Conservation (phyloP, 2,329 filamentous ascomycete species). For the Penicillium janthinellum region DNA sequence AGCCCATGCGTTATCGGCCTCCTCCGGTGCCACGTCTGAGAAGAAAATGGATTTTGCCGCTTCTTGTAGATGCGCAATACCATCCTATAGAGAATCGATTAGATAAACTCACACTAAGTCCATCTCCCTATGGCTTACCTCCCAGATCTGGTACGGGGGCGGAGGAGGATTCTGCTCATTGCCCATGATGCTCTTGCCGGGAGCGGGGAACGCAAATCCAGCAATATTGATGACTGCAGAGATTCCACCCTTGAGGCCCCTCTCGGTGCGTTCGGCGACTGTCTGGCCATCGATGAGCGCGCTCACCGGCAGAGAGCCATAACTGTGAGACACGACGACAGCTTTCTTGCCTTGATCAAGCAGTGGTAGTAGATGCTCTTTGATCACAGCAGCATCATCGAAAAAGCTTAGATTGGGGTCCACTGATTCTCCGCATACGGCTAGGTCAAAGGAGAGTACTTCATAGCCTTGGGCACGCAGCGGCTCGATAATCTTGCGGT, state of each 20-base stretch:
- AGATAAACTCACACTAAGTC: neutral
- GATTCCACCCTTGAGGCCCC: conserved; percentile 13
- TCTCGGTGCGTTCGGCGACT: conserved; percentile 10
- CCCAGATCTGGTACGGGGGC: conserved; percentile 8
- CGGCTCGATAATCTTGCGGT: conserved; percentile 10
- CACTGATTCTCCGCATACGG: conserved; percentile 8
- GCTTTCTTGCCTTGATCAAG: conserved; percentile 34
- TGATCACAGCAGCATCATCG: conserved; percentile 10
- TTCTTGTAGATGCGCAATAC: conserved; percentile 3
- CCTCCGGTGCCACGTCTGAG: neutral
- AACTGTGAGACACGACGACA: conserved; percentile 39
- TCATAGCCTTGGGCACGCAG: conserved; percentile 11
- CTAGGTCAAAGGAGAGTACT: conserved; percentile 7
- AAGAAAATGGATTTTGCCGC: conserved; percentile 2
- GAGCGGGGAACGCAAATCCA: conserved; percentile 11
- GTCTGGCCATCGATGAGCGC: conserved; percentile 31
- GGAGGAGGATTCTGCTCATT: conserved; percentile 7
- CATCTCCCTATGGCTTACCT: conserved; percentile 4
- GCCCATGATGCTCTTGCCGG: conserved; percentile 9
- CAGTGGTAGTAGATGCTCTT: conserved; percentile 7
- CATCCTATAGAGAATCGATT: neutral
- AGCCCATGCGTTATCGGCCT: conserved; percentile 12
- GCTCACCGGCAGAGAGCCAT: conserved; percentile 34
- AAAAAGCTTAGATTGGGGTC: conserved; percentile 9
- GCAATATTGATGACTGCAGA: conserved; percentile 11